Evolutionary conservation across 805 yeast species (phyloP).

Genomic region (Zygotorulaspora danielsina): DNA sequence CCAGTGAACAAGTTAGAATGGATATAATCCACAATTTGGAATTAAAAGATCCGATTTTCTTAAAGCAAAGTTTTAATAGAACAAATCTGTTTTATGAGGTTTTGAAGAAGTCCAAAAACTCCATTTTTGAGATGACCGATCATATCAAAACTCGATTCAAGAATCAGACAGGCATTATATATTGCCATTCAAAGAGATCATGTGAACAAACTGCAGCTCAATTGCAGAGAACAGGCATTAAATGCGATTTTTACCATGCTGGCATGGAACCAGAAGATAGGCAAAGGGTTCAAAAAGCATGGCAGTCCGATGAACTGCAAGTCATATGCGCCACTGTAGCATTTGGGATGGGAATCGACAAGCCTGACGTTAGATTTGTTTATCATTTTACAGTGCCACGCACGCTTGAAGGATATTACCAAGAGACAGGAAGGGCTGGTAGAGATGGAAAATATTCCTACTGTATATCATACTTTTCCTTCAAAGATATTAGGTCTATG

Average conservation of each 20-base stretch:
- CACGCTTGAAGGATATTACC: slow-evolving; percentile 92
- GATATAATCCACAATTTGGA: slow-evolving; percentile 80
- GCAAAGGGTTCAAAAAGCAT: slow-evolving; percentile 60
- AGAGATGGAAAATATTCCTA: slow-evolving; percentile 83
- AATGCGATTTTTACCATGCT: slow-evolving; percentile 80
- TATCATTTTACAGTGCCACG: slow-evolving; percentile 85
- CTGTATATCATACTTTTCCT: slow-evolving; percentile 78
- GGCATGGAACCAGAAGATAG: slow-evolving; percentile 86
- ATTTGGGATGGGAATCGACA: slow-evolving; percentile 98
- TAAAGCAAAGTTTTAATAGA: slow-evolving; percentile 90
- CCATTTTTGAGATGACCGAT: slow-evolving; percentile 54
- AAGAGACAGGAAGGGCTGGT: slow-evolving; percentile 98
- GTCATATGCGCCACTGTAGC: slow-evolving; percentile 97
- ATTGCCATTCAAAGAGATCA: slow-evolving; percentile 84
- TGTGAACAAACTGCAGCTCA: slow-evolving; percentile 78
- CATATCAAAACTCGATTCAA: slow-evolving; percentile 48
- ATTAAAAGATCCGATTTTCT: slow-evolving; percentile 54
- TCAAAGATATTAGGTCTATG: slow-evolving; percentile 71
- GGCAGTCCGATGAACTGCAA: slow-evolving; percentile 73
- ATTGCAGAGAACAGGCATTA: slow-evolving; percentile 57
- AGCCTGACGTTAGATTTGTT: slow-evolving; percentile 90
- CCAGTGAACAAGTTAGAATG: slow-evolving; percentile 80
- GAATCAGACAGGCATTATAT: slow-evolving; percentile 77
- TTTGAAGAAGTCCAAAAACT: slow-evolving; percentile 53
- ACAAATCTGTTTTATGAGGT: slow-evolving; percentile 80